Percentiles rank a stretch among this genome's conserved stretches.
Conservation (phyloP, 768 basidiomycete genomes). For the Podaxis sp. region DNA sequence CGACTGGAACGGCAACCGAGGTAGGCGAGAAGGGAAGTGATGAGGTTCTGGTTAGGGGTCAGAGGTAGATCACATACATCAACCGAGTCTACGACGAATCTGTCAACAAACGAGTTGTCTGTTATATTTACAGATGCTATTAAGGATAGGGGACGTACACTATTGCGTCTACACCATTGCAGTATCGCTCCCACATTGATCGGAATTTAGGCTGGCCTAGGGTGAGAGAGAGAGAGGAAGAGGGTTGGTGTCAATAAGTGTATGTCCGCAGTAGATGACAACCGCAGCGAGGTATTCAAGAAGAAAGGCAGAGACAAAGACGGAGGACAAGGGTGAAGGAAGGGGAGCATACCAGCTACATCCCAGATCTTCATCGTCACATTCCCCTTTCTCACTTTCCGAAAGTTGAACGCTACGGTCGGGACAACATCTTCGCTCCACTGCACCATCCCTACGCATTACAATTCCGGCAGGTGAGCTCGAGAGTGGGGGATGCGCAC, state of each 20-base stretch:
- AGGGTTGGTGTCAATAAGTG: not conserved
- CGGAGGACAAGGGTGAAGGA: not conserved
- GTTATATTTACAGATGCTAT: not conserved
- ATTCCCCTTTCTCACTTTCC: slow-evolving; percentile 86
- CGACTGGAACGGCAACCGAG: slow-evolving; percentile 38
- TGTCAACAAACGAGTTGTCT: slow-evolving; percentile 27
- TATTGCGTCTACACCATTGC: slow-evolving; percentile 89
- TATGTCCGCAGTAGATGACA: not conserved
- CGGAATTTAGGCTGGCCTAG: slow-evolving; percentile 90
- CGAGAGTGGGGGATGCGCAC: slow-evolving; percentile 30
- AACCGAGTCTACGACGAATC: slow-evolving; percentile 90
- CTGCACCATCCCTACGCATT: slow-evolving; percentile 34
- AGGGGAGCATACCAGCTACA: slow-evolving; percentile 68
- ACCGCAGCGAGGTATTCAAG: not conserved
- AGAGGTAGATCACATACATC: slow-evolving; percentile 56
- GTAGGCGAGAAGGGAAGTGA: not conserved
- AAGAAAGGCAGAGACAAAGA: not conserved
- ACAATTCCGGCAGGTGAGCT: not conserved
- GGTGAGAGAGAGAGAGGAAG: slow-evolving; percentile 8
- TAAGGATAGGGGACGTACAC: slow-evolving; percentile 51
- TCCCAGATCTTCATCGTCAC: slow-evolving; percentile 95
- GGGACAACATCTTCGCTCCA: slow-evolving; percentile 98
- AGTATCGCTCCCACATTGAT: slow-evolving; percentile 95
- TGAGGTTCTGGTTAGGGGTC: not conserved
- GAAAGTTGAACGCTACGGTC: slow-evolving; percentile 90